These are phyloP conservation scores for Phtheirospermum japonicum DNA, from an alignment of 257 asterid genomes.

Conservation along the genomic window DNA sequence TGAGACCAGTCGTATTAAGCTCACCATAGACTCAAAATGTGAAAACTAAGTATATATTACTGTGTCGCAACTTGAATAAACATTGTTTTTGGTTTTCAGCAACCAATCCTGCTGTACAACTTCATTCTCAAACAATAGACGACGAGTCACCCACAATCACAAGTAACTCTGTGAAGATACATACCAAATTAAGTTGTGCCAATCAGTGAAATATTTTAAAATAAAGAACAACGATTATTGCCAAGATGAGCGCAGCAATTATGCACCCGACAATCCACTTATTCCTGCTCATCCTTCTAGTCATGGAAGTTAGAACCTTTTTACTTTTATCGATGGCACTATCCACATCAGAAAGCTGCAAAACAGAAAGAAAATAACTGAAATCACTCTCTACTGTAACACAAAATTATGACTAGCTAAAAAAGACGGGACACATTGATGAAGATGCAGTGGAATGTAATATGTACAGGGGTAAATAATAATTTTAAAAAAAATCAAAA, in stretches of 20 bases:
- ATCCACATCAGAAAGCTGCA: constrained; percentile 93
- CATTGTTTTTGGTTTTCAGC: constrained; percentile 23
- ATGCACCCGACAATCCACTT: constrained; percentile 83
- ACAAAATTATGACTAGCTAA: neutral
- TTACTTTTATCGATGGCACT: constrained; percentile 89
- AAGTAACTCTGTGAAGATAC: constrained; percentile 9
- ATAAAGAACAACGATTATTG: constrained; percentile 65
- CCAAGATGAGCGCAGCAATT: constrained; percentile 69
- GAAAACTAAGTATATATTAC: neutral
- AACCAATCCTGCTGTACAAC: constrained; percentile 34
- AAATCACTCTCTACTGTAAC: neutral
- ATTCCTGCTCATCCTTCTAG: constrained; percentile 77
- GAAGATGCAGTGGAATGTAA: no score
- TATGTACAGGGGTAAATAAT: no score
- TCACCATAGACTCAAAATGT: neutral
- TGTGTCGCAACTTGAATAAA: constrained; percentile 15
- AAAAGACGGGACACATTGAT: neutral
- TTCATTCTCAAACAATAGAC: constrained; percentile 26
- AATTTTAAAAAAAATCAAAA: no score
- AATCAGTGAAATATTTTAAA: constrained; percentile 62
- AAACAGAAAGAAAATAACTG: constrained; percentile 12
- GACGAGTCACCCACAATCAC: constrained; percentile 26
- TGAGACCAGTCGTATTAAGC: no score
- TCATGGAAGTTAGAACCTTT: constrained; percentile 77
- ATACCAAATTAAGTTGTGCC: constrained; percentile 22